phyloP scores from a whole-genome alignment of 305 asterid genomes.

The Striga hermonthica region DNA sequence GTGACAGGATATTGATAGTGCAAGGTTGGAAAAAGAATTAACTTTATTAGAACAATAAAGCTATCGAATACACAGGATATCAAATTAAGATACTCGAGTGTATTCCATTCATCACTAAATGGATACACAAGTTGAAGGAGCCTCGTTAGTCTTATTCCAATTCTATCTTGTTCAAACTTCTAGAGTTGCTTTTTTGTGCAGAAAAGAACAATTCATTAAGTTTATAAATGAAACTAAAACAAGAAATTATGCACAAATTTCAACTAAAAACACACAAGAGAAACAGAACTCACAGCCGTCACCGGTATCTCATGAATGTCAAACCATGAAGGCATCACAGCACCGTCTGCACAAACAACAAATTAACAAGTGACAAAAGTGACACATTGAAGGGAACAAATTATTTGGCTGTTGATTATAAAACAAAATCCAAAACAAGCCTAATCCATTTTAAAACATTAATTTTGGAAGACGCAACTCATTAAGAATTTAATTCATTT shows the following conservation, averaged over 20 bases:
- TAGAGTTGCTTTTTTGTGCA: constrained; percentile 17
- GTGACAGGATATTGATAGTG: background rate
- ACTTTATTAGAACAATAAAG: background rate
- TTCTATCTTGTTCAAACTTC: constrained; percentile 4
- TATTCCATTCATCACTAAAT: background rate
- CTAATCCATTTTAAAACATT: background rate
- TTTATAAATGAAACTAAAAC: constrained; percentile 5
- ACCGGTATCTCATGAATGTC: constrained; percentile 93
- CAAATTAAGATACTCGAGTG: background rate
- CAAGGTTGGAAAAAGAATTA: constrained; percentile 17
- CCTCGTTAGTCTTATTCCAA: background rate
- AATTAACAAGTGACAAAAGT: constrained; percentile 12
- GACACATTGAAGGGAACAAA: background rate
- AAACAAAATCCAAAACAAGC: constrained; percentile 18
- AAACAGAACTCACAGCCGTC: constrained; percentile 65
- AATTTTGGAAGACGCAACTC: background rate
- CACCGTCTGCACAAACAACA: constrained; percentile 57
- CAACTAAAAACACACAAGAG: constrained; percentile 21
- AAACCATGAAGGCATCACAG: constrained; percentile 94
- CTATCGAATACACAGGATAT: no score
- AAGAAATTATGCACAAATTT: background rate
- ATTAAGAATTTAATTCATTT: constrained; percentile 6
- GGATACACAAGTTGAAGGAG: no score
- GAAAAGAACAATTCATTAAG: constrained; percentile 12
- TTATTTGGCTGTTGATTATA: background rate